Percentiles rank a stretch among this genome's conserved stretches.
phyloP scores from a whole-genome alignment of 2,329 filamentous ascomycete genomes.

The Aspergillus thermomutatus region DNA sequence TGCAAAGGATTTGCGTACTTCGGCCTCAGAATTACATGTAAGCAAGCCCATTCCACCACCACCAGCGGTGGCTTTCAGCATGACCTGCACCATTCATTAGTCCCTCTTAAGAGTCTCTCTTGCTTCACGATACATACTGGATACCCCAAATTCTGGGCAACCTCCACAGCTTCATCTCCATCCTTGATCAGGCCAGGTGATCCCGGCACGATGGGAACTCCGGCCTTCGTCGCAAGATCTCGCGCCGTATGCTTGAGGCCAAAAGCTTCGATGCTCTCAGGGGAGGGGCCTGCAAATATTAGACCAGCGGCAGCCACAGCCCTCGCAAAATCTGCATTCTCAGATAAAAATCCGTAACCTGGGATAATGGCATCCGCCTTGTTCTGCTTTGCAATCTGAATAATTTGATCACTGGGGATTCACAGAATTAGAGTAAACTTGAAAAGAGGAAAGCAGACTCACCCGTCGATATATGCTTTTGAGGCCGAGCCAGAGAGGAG shows the following conservation, averaged over 20 bases:
- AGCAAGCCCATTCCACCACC: conserved; percentile 84
- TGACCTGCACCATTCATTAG: conserved; percentile 43
- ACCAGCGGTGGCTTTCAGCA: conserved; percentile 76
- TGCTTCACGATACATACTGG: conserved; percentile 35
- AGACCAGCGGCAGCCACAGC: conserved; percentile 53
- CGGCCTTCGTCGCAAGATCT: conserved; percentile 50
- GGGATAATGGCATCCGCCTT: conserved; percentile 59
- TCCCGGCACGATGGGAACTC: conserved; percentile 55
- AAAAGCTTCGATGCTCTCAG: conserved; percentile 53
- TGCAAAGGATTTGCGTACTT: conserved; percentile 67
- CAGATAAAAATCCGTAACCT: conserved; percentile 65
- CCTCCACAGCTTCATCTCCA: conserved; percentile 46
- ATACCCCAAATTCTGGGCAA: conserved; percentile 46
- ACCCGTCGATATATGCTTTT: conserved; percentile 50
- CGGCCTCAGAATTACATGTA: conserved; percentile 64
- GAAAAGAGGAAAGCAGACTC: conserved; percentile 1
- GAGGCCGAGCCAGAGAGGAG: conserved; percentile 48
- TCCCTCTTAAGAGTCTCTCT: not conserved
- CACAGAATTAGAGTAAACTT: not conserved
- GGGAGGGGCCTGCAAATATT: conserved; percentile 58
- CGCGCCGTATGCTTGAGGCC: conserved; percentile 59
- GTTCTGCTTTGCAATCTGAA: conserved; percentile 51
- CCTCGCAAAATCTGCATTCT: conserved; percentile 60
- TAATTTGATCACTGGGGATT: conserved; percentile 30
- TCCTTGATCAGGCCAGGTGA: conserved; percentile 47